Percentiles rank a stretch among this genome's conserved stretches.
phyloP scores from a whole-genome alignment of 345 rosid genomes.

The Acer saccharum region DNA sequence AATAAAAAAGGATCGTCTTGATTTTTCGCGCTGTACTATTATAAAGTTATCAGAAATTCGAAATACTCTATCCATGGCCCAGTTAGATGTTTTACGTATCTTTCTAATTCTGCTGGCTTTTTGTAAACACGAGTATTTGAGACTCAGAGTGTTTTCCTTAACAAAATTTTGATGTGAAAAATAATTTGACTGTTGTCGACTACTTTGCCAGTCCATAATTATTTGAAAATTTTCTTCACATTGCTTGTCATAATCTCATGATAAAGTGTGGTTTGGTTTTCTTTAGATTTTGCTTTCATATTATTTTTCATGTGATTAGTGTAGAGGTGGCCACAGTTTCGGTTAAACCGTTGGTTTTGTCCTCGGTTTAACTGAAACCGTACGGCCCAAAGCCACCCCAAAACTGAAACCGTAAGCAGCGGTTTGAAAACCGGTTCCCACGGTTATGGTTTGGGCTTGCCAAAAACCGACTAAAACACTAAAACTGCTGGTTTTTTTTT shows the following conservation, averaged over 20 bases:
- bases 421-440: too few relatives aligned
- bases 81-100: constrained; percentile 3
- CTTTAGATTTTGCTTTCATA: too few relatives aligned
- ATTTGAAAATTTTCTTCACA: background rate
- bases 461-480: too few relatives aligned
- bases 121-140: background rate
- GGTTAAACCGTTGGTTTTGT: too few relatives aligned
- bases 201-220: background rate
- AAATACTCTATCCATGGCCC: background rate
- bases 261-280: background rate
- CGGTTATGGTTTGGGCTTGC: too few relatives aligned
- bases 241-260: background rate
- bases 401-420: too few relatives aligned
- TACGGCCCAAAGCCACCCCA: too few relatives aligned
- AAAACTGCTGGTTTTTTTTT: too few relatives aligned
- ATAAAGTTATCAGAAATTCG: background rate
- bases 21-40: background rate
- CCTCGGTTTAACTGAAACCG: too few relatives aligned
- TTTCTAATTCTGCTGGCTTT: constrained; percentile 1
- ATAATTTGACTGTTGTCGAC: constrained; percentile 13
- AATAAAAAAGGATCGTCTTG: constrained; percentile 3
- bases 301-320: background rate
- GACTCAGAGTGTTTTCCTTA: background rate
- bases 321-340: too few relatives aligned
- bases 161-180: constrained; percentile 14